Conservation (phyloP, 495 filamentous ascomycete genomes). For the Delitschia confertaspora region DNA sequence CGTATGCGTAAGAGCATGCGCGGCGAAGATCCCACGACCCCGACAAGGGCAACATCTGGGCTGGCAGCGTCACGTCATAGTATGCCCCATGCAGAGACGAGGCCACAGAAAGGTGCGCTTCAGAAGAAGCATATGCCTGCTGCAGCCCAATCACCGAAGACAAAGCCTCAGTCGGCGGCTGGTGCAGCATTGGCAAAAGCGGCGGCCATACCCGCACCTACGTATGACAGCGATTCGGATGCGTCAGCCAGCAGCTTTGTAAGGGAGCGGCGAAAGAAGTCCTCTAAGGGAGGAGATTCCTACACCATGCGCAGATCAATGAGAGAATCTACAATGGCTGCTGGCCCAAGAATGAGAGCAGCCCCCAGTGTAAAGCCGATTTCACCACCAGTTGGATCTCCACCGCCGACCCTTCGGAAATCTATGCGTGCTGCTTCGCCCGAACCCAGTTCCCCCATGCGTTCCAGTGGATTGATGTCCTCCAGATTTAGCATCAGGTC, state of each 20-base stretch:
- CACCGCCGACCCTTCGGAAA: slow-evolving; percentile 26
- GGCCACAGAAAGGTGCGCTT: slow-evolving; percentile 30
- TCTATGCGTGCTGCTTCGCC: slow-evolving; percentile 31
- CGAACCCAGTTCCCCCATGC: slow-evolving; percentile 26
- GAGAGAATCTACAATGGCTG: slow-evolving; percentile 39
- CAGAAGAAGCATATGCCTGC: slow-evolving; percentile 34
- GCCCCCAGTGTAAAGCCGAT: slow-evolving; percentile 13
- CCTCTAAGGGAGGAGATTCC: slow-evolving; percentile 31
- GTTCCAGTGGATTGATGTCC: slow-evolving; percentile 23
- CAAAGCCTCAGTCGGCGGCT: slow-evolving; percentile 16
- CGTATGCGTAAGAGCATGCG: slow-evolving; percentile 29
- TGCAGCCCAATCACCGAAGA: slow-evolving; percentile 1
- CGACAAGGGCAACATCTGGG: slow-evolving; percentile 35
- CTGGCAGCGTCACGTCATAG: slow-evolving; percentile 23
- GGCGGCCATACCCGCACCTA: slow-evolving; percentile 23
- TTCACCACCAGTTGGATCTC: slow-evolving; percentile 2
- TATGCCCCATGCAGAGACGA: slow-evolving; percentile 9
- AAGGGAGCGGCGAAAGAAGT: slow-evolving; percentile 34
- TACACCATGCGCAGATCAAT: slow-evolving; percentile 50
- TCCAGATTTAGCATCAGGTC: slow-evolving; percentile 40
- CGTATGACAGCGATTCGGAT: slow-evolving; percentile 48
- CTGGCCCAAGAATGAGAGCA: slow-evolving; percentile 21
- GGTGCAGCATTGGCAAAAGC: slow-evolving; percentile 15
- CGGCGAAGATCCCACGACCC: slow-evolving; percentile 32
- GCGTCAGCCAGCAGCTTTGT: slow-evolving; percentile 54